These are phyloP conservation scores for Cryptomeria japonica DNA, from an alignment of 75 land plant genomes.

Conservation along the genomic window DNA sequence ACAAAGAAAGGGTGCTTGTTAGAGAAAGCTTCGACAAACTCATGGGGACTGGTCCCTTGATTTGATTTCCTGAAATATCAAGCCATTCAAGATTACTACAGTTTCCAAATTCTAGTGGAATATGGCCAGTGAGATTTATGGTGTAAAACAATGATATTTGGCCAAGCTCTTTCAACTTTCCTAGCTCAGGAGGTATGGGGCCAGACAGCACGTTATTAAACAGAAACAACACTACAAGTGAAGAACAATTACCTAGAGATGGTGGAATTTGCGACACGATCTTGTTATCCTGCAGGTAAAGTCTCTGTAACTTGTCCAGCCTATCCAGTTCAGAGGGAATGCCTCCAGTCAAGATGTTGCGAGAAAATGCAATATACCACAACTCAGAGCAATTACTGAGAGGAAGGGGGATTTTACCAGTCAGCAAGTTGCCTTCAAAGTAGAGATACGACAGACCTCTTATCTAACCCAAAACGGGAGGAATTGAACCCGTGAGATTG, in stretches of 20 bases:
- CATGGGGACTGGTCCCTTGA: background rate
- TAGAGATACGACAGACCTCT: conserved; percentile 67
- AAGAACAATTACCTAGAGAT: conserved; percentile 47
- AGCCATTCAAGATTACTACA: conserved; percentile 53
- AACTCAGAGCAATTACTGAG: background rate
- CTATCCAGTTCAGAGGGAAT: background rate
- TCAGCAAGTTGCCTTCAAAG: conserved; percentile 3
- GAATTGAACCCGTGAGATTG: background rate
- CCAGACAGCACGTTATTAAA: conserved; percentile 44
- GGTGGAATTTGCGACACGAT: conserved; percentile 52
- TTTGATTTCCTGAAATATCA: conserved; percentile 46
- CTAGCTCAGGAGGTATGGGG: conserved; percentile 46
- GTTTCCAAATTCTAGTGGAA: conserved; percentile 61
- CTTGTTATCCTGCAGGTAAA: background rate
- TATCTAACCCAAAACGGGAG: conserved; percentile 8
- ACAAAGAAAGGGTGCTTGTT: background rate
- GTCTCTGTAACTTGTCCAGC: background rate
- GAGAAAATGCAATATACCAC: background rate
- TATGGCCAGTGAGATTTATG: conserved; percentile 38
- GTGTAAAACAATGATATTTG: conserved; percentile 62
- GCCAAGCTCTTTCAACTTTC: conserved; percentile 18
- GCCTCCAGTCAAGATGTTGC: background rate
- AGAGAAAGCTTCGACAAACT: background rate
- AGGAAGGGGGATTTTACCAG: background rate
- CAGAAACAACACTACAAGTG: conserved; percentile 31